These are phyloP conservation scores for Alternaria triticimaculans DNA, from an alignment of 2,329 filamentous ascomycete genomes.

Conservation along the genomic window DNA sequence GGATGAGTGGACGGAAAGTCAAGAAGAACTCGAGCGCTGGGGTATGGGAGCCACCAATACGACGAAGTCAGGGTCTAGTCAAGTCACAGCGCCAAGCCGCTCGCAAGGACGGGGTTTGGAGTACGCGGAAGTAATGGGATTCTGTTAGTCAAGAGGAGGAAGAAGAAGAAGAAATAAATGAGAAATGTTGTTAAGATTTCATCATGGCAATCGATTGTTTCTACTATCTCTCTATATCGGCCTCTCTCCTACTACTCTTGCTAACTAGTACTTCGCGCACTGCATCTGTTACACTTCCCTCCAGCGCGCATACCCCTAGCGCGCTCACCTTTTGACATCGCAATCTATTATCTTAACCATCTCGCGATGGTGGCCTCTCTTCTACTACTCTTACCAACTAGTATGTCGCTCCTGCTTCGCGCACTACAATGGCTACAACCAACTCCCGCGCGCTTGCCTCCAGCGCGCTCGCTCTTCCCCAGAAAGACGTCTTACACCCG, in stretches of 20 bases:
- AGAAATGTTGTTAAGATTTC: background rate
- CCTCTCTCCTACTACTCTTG: too few relatives aligned
- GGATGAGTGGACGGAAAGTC: conserved; percentile 9
- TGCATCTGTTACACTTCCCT: background rate
- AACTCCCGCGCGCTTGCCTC: background rate
- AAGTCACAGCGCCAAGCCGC: background rate
- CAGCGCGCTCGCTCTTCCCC: background rate
- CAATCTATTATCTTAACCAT: background rate
- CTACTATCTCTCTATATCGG: too few relatives aligned
- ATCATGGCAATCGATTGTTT: background rate
- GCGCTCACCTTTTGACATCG: background rate
- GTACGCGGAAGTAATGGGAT: background rate
- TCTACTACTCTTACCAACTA: background rate
- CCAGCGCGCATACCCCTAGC: background rate
- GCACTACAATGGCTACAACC: background rate
- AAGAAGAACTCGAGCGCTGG: conserved; percentile 16
- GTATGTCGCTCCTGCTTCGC: background rate
- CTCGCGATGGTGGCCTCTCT: background rate
- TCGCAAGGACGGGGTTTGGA: background rate
- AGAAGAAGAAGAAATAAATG: background rate
- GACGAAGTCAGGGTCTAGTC: background rate
- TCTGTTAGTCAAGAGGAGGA: background rate
- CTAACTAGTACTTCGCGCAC: background rate
- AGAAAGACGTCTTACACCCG: background rate
- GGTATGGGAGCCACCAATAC: background rate